These are phyloP conservation scores for Populus davidiana DNA, from an alignment of 345 rosid species.

Conservation along the genomic window DNA sequence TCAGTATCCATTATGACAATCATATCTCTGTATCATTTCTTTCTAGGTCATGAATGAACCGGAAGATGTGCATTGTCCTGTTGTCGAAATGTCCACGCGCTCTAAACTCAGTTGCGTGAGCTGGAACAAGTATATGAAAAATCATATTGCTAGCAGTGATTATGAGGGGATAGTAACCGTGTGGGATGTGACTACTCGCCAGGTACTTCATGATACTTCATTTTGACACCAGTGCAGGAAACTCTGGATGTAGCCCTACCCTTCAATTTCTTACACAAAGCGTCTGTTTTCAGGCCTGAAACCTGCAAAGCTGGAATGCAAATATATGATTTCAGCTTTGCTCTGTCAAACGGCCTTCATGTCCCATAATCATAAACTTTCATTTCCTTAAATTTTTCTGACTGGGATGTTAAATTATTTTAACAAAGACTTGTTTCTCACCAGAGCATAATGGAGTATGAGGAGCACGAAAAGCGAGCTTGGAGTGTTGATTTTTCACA, in stretches of 20 bases:
- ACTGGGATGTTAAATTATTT: neutral
- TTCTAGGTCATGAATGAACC: slow-evolving; percentile 76
- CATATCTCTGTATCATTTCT: neutral
- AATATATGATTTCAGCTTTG: neutral
- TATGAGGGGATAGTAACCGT: slow-evolving; percentile 91
- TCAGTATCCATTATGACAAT: neutral
- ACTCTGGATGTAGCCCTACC: neutral
- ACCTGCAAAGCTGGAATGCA: neutral
- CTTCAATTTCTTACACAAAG: neutral
- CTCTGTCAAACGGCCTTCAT: neutral
- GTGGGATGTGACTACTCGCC: slow-evolving; percentile 89
- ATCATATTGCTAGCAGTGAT: slow-evolving; percentile 91
- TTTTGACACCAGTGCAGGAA: neutral
- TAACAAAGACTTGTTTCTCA: neutral
- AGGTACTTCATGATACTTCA: slow-evolving; percentile 34
- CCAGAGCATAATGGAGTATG: slow-evolving; percentile 88
- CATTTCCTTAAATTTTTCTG: neutral
- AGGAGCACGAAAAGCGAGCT: slow-evolving; percentile 93
- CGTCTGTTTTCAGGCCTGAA: neutral
- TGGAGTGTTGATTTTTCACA: slow-evolving; percentile 96
- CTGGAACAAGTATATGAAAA: slow-evolving; percentile 82
- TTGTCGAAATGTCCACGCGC: slow-evolving; percentile 87
- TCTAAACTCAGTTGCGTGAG: slow-evolving; percentile 92
- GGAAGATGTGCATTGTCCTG: slow-evolving; percentile 67
- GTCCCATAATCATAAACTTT: neutral